Percentiles rank a stretch among this genome's conserved stretches.
Evolutionary conservation across 208 protist species (phyloP).

Genomic region (Hexamita inflata): DNA sequence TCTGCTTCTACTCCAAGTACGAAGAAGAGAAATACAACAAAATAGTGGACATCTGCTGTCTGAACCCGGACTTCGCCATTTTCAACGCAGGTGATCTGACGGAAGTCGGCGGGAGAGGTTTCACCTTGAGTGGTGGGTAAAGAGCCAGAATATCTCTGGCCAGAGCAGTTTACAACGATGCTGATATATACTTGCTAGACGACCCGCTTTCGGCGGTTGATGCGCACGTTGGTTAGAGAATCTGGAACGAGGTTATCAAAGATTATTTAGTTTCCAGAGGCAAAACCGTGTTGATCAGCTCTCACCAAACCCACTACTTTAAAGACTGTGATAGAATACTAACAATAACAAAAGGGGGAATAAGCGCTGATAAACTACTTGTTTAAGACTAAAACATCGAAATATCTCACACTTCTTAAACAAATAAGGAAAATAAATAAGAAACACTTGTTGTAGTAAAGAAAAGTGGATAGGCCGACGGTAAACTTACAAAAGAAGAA

Average conservation of each 20-base stretch:
- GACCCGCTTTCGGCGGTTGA: conserved; percentile 51
- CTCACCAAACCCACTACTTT: conserved; percentile 32
- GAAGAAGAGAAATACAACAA: neutral
- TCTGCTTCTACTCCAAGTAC: neutral
- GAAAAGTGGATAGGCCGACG: neutral
- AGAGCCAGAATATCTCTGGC: conserved; percentile 53
- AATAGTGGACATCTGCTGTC: neutral
- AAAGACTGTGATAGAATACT: conserved; percentile 16
- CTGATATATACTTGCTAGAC: conserved; percentile 55
- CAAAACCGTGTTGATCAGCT: conserved; percentile 40
- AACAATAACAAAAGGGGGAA: neutral
- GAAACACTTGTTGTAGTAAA: neutral
- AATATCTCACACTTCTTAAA: neutral
- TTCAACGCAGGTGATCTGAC: neutral
- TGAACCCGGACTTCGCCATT: neutral
- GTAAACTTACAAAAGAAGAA: neutral
- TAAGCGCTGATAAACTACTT: neutral
- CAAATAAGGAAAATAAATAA: neutral
- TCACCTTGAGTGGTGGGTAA: conserved; percentile 65
- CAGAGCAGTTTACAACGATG: conserved; percentile 51
- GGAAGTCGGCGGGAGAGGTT: conserved; percentile 58
- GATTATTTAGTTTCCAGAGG: conserved; percentile 2
- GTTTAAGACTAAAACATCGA: neutral
- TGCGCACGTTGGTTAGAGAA: conserved; percentile 38
- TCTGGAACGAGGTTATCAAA: conserved; percentile 37